Evolutionary conservation across 2,329 filamentous ascomycete species (phyloP), one percentile per base, ranked within the genome.

Genomic region (Cryphonectria nitschkei): DNA sequence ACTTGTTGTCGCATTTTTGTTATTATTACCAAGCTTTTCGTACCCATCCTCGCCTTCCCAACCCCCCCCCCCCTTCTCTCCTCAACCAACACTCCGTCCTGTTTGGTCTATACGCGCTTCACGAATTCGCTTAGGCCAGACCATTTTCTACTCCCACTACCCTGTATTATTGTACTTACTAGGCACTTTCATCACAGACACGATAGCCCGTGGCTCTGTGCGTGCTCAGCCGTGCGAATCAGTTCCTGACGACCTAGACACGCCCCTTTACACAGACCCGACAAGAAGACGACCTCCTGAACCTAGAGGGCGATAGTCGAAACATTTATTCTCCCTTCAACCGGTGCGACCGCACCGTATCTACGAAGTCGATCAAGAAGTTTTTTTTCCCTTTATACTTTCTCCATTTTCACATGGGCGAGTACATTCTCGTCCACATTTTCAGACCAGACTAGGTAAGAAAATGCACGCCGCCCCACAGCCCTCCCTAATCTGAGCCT

Each of bases 401-500:
- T 16, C 2, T 19, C 19, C 16, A 7, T 26, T 22, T 37, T 34
- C 19, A 37, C 32, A 39, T 39, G 58, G 19, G 9, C 34, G 58
- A 26, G 26, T 19, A 58, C 34, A 39, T 61, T 8, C 58, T 61
- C 58, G 58, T 61, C 19, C 32, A 61, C 58, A 37, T 3, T 9
- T 61, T 39, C 67, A 52, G 61, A 67, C 43, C 58, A 66, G 61
- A 72, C 70, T 72, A 69, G 67, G 70, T 72, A 72, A 58, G 63
- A 50, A 46, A 52, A 50, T 65, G 43, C 63, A 29, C 29, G 41
- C 43, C 37, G 63, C 63, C 63, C 63, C 63, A 65, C 63, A 46
- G 41, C 63, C 62, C 63, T 65, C 63, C 63, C 63, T 65, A 52
- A 46, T 65, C 41, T 64, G 54, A 58, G 29, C 54, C 54, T 58